Evolutionary conservation across 1,139 yeast genomes (phyloP).

Genomic region (Diutina ranongensis): DNA sequence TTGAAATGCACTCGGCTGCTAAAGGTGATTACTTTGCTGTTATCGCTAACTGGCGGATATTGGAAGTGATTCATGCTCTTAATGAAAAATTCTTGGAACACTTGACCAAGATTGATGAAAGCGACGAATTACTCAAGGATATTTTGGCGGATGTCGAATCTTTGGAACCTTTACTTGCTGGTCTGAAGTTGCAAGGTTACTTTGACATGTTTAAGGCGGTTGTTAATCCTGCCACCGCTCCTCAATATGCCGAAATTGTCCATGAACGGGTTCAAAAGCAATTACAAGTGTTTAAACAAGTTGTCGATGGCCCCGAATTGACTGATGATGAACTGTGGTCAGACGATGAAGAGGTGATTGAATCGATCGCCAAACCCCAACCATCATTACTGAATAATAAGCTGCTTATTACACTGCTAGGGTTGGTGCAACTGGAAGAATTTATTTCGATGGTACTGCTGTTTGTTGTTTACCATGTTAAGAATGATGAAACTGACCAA

Average conservation of each 20-base stretch:
- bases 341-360: neutral
- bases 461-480: constrained; percentile 1
- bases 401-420: neutral
- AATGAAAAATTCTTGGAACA: neutral
- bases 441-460: neutral
- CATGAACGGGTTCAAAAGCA: neutral
- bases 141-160: neutral
- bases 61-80: neutral
- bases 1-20: neutral
- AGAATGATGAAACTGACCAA: neutral
- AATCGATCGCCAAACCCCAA: neutral
- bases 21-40: neutral
- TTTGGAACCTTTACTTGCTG: neutral
- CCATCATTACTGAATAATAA: neutral
- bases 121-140: neutral
- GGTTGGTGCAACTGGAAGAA: constrained; percentile 1
- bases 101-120: neutral
- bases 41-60: neutral
- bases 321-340: constrained; percentile 3
- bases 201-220: neutral
- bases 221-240: neutral
- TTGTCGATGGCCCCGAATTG: constrained; percentile 4
- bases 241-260: neutral
- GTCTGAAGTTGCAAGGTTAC: neutral
- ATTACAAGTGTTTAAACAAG: neutral